A percentile compares a stretch with the other conserved stretches of the same genome.
phyloP scores from a whole-genome alignment of 495 filamentous ascomycete genomes.

The Penicillium flavigenum region DNA sequence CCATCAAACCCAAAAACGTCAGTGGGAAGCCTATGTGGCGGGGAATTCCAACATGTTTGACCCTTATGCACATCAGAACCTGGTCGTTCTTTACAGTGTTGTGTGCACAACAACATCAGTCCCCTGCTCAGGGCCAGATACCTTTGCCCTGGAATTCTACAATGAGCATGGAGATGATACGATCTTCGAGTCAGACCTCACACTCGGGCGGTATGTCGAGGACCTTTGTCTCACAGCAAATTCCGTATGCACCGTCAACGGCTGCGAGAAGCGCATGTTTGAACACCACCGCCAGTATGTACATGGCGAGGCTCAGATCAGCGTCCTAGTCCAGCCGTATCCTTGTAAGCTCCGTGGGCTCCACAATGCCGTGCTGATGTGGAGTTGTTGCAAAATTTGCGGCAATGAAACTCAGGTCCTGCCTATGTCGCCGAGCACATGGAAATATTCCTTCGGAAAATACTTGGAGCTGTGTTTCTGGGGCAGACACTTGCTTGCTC shows the following conservation, averaged over 20 bases:
- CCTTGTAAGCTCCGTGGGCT: constrained; percentile 67
- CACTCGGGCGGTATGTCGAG: constrained; percentile 93
- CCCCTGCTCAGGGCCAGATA: constrained; percentile 85
- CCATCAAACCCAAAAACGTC: constrained; percentile 88
- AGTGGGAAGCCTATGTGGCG: constrained; percentile 91
- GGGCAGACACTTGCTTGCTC: constrained; percentile 78
- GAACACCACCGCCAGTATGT: constrained; percentile 98
- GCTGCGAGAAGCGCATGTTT: constrained; percentile 84
- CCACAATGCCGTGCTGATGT: constrained; percentile 88
- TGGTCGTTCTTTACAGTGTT: constrained; percentile 90
- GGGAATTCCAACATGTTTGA: constrained; percentile 85
- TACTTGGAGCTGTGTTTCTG: constrained; percentile 96
- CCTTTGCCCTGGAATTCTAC: constrained; percentile 87
- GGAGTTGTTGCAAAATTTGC: constrained; percentile 92
- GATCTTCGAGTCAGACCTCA: constrained; percentile 79
- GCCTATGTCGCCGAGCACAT: constrained; percentile 92
- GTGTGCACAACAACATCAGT: constrained; percentile 89
- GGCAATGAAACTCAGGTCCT: constrained; percentile 83
- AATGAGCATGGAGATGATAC: constrained; percentile 71
- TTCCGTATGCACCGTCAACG: constrained; percentile 72
- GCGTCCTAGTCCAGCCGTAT: constrained; percentile 78
- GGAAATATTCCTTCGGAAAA: constrained; percentile 99
- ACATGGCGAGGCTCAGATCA: constrained; percentile 91
- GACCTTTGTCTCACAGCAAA: constrained; percentile 77
- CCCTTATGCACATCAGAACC: constrained; percentile 90